These are phyloP conservation scores for Dendrothele bispora DNA, from an alignment of 768 basidiomycete species.

Conservation along the genomic window DNA sequence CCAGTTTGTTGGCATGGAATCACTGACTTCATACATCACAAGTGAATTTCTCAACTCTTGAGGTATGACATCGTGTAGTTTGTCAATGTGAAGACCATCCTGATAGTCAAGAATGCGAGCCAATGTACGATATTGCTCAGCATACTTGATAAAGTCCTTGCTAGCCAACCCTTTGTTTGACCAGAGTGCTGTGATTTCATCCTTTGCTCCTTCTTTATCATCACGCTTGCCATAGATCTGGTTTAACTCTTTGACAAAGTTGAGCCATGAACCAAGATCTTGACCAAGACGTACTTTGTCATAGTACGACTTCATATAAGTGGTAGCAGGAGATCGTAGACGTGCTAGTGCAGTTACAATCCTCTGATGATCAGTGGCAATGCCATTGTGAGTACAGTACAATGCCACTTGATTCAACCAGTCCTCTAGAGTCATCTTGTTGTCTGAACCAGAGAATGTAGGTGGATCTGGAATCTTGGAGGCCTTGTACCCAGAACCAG, in stretches of 20 bases:
- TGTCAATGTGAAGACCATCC: background rate
- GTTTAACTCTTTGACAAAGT: background rate
- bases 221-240: background rate
- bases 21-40: background rate
- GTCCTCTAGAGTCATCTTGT: background rate
- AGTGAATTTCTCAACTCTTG: background rate
- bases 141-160: conserved; percentile 4
- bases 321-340: background rate
- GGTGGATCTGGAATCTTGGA: background rate
- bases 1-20: background rate
- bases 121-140: conserved; percentile 4
- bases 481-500: too few species aligned
- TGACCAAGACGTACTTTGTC: background rate
- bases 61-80: background rate
- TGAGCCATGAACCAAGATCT: background rate
- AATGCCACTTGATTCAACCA: conserved; percentile 1
- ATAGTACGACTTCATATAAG: conserved; percentile 3
- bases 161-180: background rate
- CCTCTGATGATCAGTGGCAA: background rate
- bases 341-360: conserved; percentile 1
- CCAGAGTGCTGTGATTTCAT: background rate
- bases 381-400: background rate
- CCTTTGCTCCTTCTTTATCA: background rate
- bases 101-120: conserved; percentile 3
- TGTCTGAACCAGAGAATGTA: background rate